Conservation (phyloP, 495 filamentous ascomycete species). For the Penicillium desertorum region DNA sequence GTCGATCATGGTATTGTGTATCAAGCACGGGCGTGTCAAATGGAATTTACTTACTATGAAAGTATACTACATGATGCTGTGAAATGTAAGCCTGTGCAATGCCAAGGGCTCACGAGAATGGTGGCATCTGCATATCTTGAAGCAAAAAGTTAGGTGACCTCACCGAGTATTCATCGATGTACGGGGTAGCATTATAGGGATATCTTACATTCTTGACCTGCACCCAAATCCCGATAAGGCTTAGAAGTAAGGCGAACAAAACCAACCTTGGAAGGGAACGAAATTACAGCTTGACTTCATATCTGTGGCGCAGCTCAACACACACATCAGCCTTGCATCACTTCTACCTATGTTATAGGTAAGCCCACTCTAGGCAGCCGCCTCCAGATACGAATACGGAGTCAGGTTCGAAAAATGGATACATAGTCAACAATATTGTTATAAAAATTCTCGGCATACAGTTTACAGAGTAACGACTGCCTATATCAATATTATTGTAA, state of each 20-base stretch:
- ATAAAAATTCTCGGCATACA: not conserved
- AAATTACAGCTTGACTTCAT: constrained; percentile 6
- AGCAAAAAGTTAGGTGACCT: not conserved
- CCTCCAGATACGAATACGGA: constrained; percentile 12
- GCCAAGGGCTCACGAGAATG: not conserved
- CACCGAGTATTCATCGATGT: not conserved
- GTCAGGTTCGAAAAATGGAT: not conserved
- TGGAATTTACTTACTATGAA: not conserved
- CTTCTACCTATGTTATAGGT: not conserved
- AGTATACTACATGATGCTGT: not conserved
- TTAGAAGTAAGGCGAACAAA: not conserved
- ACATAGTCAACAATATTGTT: not conserved
- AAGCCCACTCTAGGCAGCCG: constrained; percentile 8
- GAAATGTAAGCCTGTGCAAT: constrained; percentile 9
- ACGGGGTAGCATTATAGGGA: not conserved
- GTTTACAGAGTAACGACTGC: not conserved
- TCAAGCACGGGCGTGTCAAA: not conserved
- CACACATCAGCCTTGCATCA: constrained; percentile 6
- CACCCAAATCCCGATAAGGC: not conserved
- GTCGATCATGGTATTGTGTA: constrained; percentile 8
- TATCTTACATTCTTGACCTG: not conserved
- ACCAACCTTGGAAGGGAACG: not conserved
- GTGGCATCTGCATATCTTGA: not conserved
- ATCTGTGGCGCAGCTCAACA: constrained; percentile 10
- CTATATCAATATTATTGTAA: not conserved